Evolutionary conservation across 768 basidiomycete species (phyloP), one percentile per base, ranked within the genome.

Genomic region (Xanthoconium stramineum): DNA sequence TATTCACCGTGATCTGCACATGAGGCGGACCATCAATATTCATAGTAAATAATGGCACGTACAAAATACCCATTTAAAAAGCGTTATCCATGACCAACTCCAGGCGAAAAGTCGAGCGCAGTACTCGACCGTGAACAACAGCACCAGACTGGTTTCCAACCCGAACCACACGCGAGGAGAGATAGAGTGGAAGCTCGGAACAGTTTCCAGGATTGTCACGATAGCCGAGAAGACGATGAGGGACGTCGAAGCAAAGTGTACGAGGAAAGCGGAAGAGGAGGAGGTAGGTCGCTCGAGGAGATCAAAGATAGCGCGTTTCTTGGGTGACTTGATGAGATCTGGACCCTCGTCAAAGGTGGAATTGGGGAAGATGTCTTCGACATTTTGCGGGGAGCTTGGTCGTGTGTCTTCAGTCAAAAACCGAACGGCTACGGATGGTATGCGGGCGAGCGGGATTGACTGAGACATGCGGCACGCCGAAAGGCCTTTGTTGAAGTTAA

Each of bases 121-220:
- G 66, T 91, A 95, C 71, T 97, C 94, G 55, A 92, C 77, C 0
- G 94, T 94, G 70, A 95, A 96, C 3, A 94, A 69, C 47, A 86
- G 83, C 28, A 95, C 93, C 11, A 95, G 71, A 50, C 80, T 85
- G 17, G 92, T 93, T 74, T 95, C 94, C 20, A 93, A 67, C 1
- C 94, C 94, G 58, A 96, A 96, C 84, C 94, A 92, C 8, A 88
- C 75, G 37, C 84, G 76, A 14, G 80, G 83, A 3, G 84, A 81
- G 3, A 86, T 83, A 11, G 80, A 79, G 66, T 89, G 89, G 60
- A 91, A 85, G 2, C 82, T 79, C 0, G 88, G 90, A 1, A 92
- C 84, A 0, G 91, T 92, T 69, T 92, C 90, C 28, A 92, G 73
- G 5, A 91, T 77, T 0, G 90, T 92, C 29, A 92, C 82, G 38